Percentiles rank a stretch among this genome's conserved stretches.
Conservation (phyloP, 2,329 filamentous ascomycete genomes). For the Cercospora sp. region DNA sequence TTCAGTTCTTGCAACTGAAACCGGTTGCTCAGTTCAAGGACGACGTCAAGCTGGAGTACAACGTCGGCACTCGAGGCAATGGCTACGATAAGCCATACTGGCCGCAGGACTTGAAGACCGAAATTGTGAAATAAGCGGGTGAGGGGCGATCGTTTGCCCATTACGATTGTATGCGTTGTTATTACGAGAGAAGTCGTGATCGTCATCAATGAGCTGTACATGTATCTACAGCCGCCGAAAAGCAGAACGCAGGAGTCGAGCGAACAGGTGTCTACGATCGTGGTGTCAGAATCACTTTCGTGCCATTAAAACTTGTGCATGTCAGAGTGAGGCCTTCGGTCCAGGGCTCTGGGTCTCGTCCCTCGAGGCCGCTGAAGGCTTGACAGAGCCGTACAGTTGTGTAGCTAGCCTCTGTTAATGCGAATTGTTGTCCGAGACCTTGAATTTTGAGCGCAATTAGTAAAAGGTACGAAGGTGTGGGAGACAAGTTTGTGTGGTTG, state of each 20-base stretch:
- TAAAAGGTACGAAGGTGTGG: neutral
- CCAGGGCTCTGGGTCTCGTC: constrained; percentile 36
- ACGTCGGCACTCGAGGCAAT: constrained; percentile 54
- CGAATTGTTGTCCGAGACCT: constrained; percentile 64
- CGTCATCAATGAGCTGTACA: neutral
- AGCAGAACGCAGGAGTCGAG: neutral
- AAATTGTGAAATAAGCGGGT: constrained; percentile 17
- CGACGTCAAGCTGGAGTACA: constrained; percentile 46
- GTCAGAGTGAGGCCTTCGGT: constrained; percentile 34
- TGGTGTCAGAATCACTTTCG: constrained; percentile 34
- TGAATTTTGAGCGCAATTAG: neutral
- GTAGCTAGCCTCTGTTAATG: constrained; percentile 74
- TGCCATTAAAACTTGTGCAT: constrained; percentile 34
- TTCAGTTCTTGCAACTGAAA: constrained; percentile 45
- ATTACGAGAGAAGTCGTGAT: neutral
- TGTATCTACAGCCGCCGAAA: neutral
- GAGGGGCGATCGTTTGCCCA: neutral
- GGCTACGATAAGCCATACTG: constrained; percentile 52
- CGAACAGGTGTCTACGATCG: neutral
- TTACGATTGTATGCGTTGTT: neutral
- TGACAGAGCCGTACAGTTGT: constrained; percentile 72
- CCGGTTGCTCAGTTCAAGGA: constrained; percentile 48
- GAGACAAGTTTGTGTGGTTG: no score
- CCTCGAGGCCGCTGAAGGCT: constrained; percentile 56
- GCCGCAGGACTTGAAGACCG: constrained; percentile 40